Base-by-base conservation (phyloP, 2,329 filamentous ascomycete species). In the Pestalotiopsis sp. region DNA sequence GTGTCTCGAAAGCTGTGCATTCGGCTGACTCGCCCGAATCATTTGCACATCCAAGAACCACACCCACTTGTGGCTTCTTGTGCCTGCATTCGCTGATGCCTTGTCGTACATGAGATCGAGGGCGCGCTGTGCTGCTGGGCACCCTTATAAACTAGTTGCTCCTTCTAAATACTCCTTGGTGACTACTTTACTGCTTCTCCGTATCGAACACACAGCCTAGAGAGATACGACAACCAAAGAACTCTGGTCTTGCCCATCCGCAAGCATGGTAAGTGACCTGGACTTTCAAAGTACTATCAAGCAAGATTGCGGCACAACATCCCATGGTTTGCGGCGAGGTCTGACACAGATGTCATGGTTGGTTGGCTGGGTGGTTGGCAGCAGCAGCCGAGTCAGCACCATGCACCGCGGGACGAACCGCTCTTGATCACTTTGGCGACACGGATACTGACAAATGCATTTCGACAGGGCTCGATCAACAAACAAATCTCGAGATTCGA, bases 401-500 rank as follows among this genome's bases (percentile, higher is more conserved):
- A 67, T 67, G 65, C 65, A 61, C 65, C 17, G 65, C 65, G 65
- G 65, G 56, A 59, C 25, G 25, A 45, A 56, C 65, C 65, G 45
- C 13, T 36, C 17, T 45, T 31, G 41, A 14, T 17, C 23, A 9
- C 9, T 12, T 13, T 14, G 20, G n/a, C 61, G 11, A 31, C 61
- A 13, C 38, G 14, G n/a, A 27, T 27, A 58, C 64, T 66, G 49
- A 66, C 64, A 27, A 17, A 17, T 66, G 17, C 49, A 23, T 23
- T 41, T 23, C 31, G 2, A 39, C 74, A 88, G 85, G 85, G 80
- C 73, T 82, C 83, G 69, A 81, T 84, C 72, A 85, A 85, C 75
- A 83, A 80, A 70, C 80, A 84, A 67, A 84, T 86, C 69, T 81
- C 81, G 66, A 86, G 88, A 23, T 89, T 86, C 78, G 89, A 90